Conservation (phyloP, 495 filamentous ascomycete species). For the Talaromyces ruber region DNA sequence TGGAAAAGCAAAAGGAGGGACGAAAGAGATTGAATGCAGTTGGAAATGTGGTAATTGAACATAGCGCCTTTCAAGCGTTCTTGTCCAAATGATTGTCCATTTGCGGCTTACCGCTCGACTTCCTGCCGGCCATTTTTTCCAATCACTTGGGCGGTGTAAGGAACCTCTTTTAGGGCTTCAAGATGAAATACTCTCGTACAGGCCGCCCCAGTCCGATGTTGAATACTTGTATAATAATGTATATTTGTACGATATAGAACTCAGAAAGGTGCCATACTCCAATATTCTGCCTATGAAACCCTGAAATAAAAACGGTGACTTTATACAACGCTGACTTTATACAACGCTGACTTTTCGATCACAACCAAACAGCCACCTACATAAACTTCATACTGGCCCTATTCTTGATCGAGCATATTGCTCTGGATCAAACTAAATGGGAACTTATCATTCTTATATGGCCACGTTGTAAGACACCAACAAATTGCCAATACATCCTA, state of each 20-base stretch:
- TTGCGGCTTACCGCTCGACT: not conserved
- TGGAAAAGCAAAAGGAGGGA: constrained; percentile 97
- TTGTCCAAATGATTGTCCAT: constrained; percentile 47
- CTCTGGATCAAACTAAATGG: too few relatives aligned
- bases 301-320: too few relatives aligned
- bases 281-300: not conserved
- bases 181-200: not conserved
- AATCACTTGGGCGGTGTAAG: not conserved
- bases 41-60: constrained; percentile 82
- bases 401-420: too few relatives aligned
- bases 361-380: too few relatives aligned
- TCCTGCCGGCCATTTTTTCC: not conserved
- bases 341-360: too few relatives aligned
- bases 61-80: constrained; percentile 89
- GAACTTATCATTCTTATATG: too few relatives aligned
- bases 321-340: too few relatives aligned
- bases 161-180: not conserved
- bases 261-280: not conserved
- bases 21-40: constrained; percentile 70
- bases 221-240: not conserved
- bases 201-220: not conserved
- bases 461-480: too few relatives aligned
- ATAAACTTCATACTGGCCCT: too few relatives aligned
- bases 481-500: too few relatives aligned
- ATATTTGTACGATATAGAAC: not conserved